phyloP scores from a whole-genome alignment of 768 basidiomycete species.

The Gymnopilus dilepis region DNA sequence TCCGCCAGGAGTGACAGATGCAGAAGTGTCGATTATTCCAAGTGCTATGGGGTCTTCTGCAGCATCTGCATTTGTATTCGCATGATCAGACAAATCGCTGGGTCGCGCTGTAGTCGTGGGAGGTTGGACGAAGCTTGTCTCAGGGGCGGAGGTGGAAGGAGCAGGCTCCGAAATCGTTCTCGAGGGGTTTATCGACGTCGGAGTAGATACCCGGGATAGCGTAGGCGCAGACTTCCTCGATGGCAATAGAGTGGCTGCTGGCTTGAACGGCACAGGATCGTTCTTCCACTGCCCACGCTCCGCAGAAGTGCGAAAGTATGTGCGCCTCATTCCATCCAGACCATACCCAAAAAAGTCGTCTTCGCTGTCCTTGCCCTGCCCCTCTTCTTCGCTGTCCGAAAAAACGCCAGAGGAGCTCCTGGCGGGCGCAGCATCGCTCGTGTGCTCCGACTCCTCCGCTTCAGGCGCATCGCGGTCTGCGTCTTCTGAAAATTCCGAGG shows the following conservation, averaged over 20 bases:
- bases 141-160: conserved; percentile 26
- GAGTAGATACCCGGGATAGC: conserved; percentile 35
- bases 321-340: conserved; percentile 42
- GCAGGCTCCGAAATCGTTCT: conserved; percentile 48
- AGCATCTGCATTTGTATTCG: conserved; percentile 9
- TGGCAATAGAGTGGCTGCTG: conserved; percentile 31
- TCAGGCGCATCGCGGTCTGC: conserved; percentile 28
- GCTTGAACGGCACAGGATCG: conserved; percentile 47
- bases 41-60: background rate
- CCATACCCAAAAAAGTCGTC: conserved; percentile 34
- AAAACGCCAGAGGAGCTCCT: conserved; percentile 30
- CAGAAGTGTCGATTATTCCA: background rate
- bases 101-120: background rate
- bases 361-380: conserved; percentile 35
- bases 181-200: conserved; percentile 27
- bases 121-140: conserved; percentile 15
- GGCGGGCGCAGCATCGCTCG: conserved; percentile 30
- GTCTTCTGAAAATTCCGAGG: conserved; percentile 38
- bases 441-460: conserved; percentile 29
- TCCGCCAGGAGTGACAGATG: conserved; percentile 13
- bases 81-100: conserved; percentile 18
- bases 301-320: conserved; percentile 59
- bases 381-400: conserved; percentile 42
- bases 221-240: conserved; percentile 41
- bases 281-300: conserved; percentile 65